These are phyloP conservation scores for Breviolum minutum DNA, from an alignment of 73 alveolate genomes.

Conservation along the genomic window DNA sequence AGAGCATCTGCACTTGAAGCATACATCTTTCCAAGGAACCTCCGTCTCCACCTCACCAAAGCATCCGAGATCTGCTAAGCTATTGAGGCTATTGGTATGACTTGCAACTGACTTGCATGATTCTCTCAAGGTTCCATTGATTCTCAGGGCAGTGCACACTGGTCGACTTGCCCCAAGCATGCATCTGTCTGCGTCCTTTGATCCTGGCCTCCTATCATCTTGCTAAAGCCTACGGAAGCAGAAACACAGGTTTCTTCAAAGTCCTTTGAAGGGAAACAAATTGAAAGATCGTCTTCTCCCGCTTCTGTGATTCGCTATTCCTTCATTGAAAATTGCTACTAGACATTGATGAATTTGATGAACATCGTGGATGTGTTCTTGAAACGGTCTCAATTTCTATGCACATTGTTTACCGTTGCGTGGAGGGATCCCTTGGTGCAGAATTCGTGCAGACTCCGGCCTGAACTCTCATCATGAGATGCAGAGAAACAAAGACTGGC, in stretches of 20 bases:
- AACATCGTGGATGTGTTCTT: no score
- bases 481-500: slow-evolving; percentile 72
- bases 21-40: not conserved
- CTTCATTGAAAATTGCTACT: no score
- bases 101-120: not conserved
- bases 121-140: not conserved
- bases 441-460: not conserved
- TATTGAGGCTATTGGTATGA: not conserved
- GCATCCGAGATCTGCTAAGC: not conserved
- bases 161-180: slow-evolving; percentile 17
- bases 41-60: slow-evolving; percentile 43
- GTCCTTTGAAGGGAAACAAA: not conserved
- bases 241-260: no score
- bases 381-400: no score
- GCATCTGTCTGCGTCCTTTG: slow-evolving; percentile 59
- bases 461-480: slow-evolving; percentile 51
- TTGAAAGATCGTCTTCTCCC: not conserved
- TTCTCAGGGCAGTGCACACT: slow-evolving; percentile 23
- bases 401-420: no score
- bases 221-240: slow-evolving; percentile 41
- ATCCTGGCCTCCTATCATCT: not conserved
- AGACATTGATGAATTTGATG: no score
- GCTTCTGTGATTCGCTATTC: no score
- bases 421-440: not conserved
- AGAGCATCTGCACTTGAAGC: slow-evolving; percentile 32